phyloP scores from a whole-genome alignment of 225 moss, liverwort and hornwort species.

The Thuidium tamariscinum region DNA sequence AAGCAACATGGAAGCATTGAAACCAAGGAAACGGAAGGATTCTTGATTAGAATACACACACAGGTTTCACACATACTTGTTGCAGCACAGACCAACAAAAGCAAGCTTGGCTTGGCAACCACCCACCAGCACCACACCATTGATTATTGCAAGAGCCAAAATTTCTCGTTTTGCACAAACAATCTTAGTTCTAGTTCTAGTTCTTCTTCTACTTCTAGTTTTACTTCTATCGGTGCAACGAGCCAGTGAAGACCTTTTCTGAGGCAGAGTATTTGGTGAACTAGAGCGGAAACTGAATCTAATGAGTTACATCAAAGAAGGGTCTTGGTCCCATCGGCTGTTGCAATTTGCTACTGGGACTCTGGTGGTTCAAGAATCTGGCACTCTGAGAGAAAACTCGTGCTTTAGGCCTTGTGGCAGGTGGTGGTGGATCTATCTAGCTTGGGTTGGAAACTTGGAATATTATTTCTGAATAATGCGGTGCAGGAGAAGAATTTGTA shows the following conservation, averaged over 20 bases:
- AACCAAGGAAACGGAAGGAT: background rate
- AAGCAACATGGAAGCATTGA: background rate
- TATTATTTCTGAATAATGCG: background rate
- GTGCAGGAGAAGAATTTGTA: background rate
- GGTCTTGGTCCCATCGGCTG: background rate
- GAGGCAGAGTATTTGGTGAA: background rate
- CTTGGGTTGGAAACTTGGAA: background rate
- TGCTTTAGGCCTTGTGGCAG: background rate
- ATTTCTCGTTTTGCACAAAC: background rate
- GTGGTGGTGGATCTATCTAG: background rate
- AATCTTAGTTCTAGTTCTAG: background rate
- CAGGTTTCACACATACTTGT: background rate
- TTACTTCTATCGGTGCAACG: background rate
- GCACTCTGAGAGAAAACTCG: background rate
- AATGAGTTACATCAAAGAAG: background rate
- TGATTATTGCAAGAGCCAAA: background rate
- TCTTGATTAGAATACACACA: background rate
- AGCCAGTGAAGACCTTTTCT: background rate
- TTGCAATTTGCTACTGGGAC: background rate
- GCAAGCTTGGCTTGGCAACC: background rate
- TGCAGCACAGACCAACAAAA: background rate
- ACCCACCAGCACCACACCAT: background rate
- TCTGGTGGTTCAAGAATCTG: background rate
- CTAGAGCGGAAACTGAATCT: background rate
- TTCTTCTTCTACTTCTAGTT: background rate